Evolutionary conservation across 495 filamentous ascomycete genomes (phyloP).

Genomic region (Hypoxylon cercidicola): DNA sequence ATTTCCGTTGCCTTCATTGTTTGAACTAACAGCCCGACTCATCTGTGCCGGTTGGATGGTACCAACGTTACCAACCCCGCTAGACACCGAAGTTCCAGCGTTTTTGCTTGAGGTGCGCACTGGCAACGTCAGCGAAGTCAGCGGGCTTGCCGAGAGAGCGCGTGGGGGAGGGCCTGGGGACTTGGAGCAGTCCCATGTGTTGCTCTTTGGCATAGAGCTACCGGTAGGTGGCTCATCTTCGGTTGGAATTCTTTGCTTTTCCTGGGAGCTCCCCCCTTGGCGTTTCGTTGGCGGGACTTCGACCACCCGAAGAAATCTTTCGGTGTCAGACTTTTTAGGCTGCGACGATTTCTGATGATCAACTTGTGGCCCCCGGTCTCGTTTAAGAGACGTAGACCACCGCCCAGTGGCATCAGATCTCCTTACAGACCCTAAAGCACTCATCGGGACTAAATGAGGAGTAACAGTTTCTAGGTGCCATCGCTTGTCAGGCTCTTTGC

Average conservation of each 20-base stretch:
- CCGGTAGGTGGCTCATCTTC: slow-evolving; percentile 1
- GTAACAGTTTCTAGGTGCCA: not conserved
- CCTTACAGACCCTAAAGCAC: slow-evolving; percentile 17
- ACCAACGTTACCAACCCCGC: not conserved
- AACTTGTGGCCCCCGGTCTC: not conserved
- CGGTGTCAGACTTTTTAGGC: not conserved
- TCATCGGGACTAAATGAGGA: slow-evolving; percentile 9
- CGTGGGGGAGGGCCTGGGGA: slow-evolving; percentile 1
- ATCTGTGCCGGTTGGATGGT: slow-evolving; percentile 4
- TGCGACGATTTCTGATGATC: not conserved
- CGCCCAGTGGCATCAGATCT: not conserved
- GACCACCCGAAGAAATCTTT: slow-evolving; percentile 1
- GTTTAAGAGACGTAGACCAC: not conserved
- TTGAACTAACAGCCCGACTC: slow-evolving; percentile 12
- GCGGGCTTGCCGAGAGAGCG: slow-evolving; percentile 13
- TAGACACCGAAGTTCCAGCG: slow-evolving; percentile 5
- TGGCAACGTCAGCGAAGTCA: slow-evolving; percentile 24
- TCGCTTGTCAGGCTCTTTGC: slow-evolving; percentile 18
- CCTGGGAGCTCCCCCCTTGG: not conserved
- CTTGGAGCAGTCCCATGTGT: not conserved
- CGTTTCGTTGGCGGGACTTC: slow-evolving; percentile 12
- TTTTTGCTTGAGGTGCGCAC: slow-evolving; percentile 40
- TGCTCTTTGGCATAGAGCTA: not conserved
- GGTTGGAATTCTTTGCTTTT: slow-evolving; percentile 4
- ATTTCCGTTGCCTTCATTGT: slow-evolving; percentile 1